These are phyloP conservation scores for Cladosporium sp. DNA, from an alignment of 2,329 filamentous ascomycete genomes.

Conservation along the genomic window DNA sequence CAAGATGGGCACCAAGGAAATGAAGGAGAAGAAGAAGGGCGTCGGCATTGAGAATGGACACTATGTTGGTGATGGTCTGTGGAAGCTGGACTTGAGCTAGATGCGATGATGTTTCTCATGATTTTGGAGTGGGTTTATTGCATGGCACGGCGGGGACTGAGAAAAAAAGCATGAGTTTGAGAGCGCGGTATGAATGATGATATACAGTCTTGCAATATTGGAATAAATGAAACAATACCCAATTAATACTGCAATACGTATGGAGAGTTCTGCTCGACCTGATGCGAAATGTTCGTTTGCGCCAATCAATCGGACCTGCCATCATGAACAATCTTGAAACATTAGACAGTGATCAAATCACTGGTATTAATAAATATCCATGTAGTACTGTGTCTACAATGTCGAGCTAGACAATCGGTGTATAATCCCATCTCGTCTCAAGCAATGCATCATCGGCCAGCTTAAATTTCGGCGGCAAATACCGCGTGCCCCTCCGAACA, in stretches of 20 bases:
- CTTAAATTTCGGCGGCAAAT: slow-evolving; percentile 1
- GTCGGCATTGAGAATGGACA: slow-evolving; percentile 92
- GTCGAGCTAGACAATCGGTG: neutral
- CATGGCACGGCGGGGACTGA: neutral
- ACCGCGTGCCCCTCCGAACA: slow-evolving; percentile 5
- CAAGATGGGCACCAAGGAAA: slow-evolving; percentile 82
- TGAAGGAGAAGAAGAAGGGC: slow-evolving; percentile 92
- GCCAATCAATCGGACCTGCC: no score
- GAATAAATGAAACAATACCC: neutral
- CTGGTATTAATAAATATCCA: neutral
- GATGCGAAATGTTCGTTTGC: neutral
- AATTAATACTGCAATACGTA: neutral
- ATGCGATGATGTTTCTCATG: neutral
- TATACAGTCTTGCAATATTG: neutral
- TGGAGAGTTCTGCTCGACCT: neutral
- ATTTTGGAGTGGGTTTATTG: neutral
- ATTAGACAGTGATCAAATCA: no score
- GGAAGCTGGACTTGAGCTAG: slow-evolving; percentile 66
- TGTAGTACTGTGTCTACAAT: neutral
- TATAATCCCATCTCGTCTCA: neutral
- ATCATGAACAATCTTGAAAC: no score
- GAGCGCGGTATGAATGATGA: slow-evolving; percentile 6
- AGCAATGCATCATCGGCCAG: neutral
- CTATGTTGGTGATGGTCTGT: slow-evolving; percentile 90
- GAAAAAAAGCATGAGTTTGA: neutral